Evolutionary conservation across 2,329 filamentous ascomycete genomes (phyloP), one percentile per base, ranked within the genome.

Genomic region (Sordariomycetes sp.): DNA sequence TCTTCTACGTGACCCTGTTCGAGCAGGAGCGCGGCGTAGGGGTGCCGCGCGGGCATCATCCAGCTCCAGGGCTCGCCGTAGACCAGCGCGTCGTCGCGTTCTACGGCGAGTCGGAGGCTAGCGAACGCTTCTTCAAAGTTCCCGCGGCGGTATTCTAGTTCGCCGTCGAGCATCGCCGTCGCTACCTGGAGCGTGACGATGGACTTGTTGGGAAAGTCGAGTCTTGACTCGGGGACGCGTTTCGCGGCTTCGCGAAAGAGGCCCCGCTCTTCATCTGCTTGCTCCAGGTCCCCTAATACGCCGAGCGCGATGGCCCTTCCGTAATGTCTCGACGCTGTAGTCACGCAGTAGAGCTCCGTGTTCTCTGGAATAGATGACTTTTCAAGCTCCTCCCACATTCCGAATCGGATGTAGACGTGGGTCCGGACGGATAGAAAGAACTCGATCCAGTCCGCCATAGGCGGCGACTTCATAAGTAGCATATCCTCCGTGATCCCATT

Each of bases 381-480:
- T 10, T 86, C 68, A 22, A 90, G 73, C 1, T 89, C 83, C 0
- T 81, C 64, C 88, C 88, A 91, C 17, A 71, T 73, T 0, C 88
- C 88, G 62, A 91, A 92, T 0, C 88, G 81, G 53, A 92, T 76
- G 15, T 88, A 72, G 1, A 84, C 82, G 65, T 92, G 87, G 1
- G 86, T 72, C 3, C 82, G 78, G 66, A 89, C 81, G 1, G 79
- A 77, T 2, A 87, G 68, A 61, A 89, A 90, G 2, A 79, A 79
- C 67, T 91, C 88, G 1, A 90, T 72, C 82, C 85, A 90, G 67
- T 90, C 86, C 0, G 87, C 86, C 86, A 91, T 90, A 0, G 85
- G 84, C 0, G 85, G 85, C 0, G 80, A 82, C 60, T 82, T 65
- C 4, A 87, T 72, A 0, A 80, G 78, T 0, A 91, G 72, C 2